A percentile compares a stretch with the other conserved stretches of the same genome.
Evolutionary conservation across 2,329 filamentous ascomycete species (phyloP).

Genomic region (Macroventuria anomochaeta): DNA sequence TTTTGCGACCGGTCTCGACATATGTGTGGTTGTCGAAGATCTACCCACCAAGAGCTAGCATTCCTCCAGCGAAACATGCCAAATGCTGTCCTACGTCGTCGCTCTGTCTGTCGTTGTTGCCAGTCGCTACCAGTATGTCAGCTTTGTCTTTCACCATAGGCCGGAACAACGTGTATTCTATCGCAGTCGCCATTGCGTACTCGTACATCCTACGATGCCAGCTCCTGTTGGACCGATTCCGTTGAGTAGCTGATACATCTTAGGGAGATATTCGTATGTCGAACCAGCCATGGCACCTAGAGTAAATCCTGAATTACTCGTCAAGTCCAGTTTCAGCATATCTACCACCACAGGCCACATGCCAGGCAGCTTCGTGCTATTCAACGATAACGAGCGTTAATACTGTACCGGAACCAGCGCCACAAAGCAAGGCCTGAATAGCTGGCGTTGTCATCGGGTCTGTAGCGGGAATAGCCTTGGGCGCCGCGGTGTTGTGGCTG

Average conservation of each 20-base stretch:
- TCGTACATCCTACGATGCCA: constrained; percentile 64
- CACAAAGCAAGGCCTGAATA: constrained; percentile 22
- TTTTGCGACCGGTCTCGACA: constrained; percentile 61
- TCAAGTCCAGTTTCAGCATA: constrained; percentile 48
- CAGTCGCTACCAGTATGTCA: constrained; percentile 57
- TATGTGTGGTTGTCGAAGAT: constrained; percentile 61
- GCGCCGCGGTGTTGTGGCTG: constrained; percentile 21
- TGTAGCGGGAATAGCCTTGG: constrained; percentile 19
- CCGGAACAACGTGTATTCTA: constrained; percentile 56
- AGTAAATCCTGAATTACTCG: constrained; percentile 25
- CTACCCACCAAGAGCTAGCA: constrained; percentile 65
- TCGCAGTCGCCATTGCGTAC: constrained; percentile 51
- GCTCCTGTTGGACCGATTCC: constrained; percentile 55
- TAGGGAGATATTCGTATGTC: constrained; percentile 51
- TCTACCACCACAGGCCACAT: constrained; percentile 57
- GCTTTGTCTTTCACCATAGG: constrained; percentile 56
- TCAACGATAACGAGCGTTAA: constrained; percentile 8
- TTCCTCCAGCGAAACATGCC: constrained; percentile 66
- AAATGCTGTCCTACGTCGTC: constrained; percentile 63
- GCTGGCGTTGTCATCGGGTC: constrained; percentile 22
- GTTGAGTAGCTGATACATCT: constrained; percentile 55
- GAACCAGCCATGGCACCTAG: constrained; percentile 47
- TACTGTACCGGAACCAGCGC: neutral
- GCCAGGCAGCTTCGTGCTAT: constrained; percentile 52
- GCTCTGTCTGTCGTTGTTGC: constrained; percentile 39